Evolutionary conservation across 202 grass and related monocot genomes (phyloP).

Genomic region (Carex arenaria): DNA sequence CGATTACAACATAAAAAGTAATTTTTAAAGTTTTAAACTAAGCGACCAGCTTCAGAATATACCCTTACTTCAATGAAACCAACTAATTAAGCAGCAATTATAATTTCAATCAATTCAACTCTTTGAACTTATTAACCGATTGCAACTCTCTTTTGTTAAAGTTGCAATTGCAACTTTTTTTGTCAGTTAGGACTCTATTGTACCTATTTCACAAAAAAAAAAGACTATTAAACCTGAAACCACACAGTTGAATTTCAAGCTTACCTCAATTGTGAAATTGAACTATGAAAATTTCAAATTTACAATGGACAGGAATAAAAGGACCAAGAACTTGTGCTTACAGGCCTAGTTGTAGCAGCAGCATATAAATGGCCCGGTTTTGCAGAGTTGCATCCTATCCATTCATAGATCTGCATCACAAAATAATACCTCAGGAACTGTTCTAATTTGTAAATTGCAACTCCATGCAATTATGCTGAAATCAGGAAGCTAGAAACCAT

Average conservation of each 20-base stretch:
- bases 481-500: neutral
- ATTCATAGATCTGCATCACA: constrained; percentile 65
- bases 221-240: neutral
- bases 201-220: no score
- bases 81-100: neutral
- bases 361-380: constrained; percentile 90
- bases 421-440: neutral
- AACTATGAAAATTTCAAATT: constrained; percentile 1
- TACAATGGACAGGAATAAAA: neutral
- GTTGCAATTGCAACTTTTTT: no score
- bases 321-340: constrained; percentile 23
- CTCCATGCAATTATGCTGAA: neutral
- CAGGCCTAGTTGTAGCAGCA: constrained; percentile 63
- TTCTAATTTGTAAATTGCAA: neutral
- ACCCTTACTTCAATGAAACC: neutral
- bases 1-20: no score
- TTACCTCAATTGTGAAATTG: neutral
- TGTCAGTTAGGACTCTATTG: neutral
- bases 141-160: no score
- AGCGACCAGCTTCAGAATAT: no score
- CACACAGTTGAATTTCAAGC: neutral
- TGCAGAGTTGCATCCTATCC: constrained; percentile 80
- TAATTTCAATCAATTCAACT: neutral
- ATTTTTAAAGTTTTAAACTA: no score
- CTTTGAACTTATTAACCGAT: neutral